A percentile compares a stretch with the other conserved stretches of the same genome.
These are phyloP conservation scores for Amauroascus niger DNA, from an alignment of 2,329 filamentous ascomycete genomes.

Conservation along the genomic window DNA sequence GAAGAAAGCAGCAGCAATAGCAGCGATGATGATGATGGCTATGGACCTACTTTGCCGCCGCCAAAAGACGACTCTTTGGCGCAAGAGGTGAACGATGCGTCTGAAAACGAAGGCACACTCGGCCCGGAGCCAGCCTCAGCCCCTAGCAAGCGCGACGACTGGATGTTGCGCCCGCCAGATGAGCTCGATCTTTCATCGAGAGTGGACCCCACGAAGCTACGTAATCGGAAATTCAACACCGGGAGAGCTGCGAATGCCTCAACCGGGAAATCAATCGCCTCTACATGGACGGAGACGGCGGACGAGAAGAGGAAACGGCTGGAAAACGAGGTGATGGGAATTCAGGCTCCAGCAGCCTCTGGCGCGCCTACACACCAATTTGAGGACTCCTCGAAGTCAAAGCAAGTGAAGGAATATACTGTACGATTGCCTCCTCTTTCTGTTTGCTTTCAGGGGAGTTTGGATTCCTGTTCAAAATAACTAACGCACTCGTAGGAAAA, in stretches of 20 bases:
- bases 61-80: not conserved
- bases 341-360: conserved; percentile 35
- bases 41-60: conserved; percentile 27
- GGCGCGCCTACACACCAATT: not conserved
- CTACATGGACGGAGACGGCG: conserved; percentile 80
- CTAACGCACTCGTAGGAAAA: conserved; percentile 14
- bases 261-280: conserved; percentile 25
- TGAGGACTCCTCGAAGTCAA: conserved; percentile 3
- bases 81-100: not conserved
- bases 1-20: conserved; percentile 19
- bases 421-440: conserved; percentile 16
- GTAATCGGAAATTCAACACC: conserved; percentile 70
- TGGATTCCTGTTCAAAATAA: not conserved
- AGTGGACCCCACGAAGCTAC: conserved; percentile 71
- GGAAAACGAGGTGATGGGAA: conserved; percentile 70
- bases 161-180: conserved; percentile 64
- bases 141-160: conserved; percentile 61
- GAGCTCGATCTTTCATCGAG: conserved; percentile 45
- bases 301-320: conserved; percentile 73
- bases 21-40: conserved; percentile 32
- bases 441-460: not conserved
- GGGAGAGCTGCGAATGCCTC: conserved; percentile 47
- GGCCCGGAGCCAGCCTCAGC: conserved; percentile 33
- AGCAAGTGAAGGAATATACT: conserved; percentile 16
- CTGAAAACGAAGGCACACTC: not conserved